Evolutionary conservation across 192 early-diverging fungal species (phyloP).

Genomic region (Coemansia sp.): DNA sequence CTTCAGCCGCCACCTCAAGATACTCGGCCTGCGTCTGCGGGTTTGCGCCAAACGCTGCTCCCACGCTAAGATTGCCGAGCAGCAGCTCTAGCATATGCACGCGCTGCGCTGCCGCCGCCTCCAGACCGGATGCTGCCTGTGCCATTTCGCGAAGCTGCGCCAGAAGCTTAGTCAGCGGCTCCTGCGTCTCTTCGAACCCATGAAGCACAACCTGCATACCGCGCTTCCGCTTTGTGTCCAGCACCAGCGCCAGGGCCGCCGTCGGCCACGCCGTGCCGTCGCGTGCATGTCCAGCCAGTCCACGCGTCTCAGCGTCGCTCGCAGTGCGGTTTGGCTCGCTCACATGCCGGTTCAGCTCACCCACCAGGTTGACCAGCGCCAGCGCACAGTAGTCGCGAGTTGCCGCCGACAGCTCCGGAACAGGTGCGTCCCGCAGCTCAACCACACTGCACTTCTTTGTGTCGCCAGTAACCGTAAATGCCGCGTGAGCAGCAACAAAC

Average conservation of each 20-base stretch:
- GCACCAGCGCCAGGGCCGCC: conserved; percentile 7
- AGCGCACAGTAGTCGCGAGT: conserved; percentile 61
- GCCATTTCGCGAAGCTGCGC: conserved; percentile 19
- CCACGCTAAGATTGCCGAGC: conserved; percentile 31
- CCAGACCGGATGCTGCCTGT: not conserved
- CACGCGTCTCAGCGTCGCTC: not conserved
- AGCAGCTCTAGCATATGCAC: conserved; percentile 36
- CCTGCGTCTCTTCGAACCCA: conserved; percentile 10
- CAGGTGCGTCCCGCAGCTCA: conserved; percentile 39
- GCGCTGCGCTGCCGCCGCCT: conserved; percentile 18
- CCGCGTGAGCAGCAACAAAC: conserved; percentile 70
- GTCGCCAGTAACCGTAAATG: conserved; percentile 59
- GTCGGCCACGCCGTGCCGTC: conserved; percentile 2
- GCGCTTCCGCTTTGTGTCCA: conserved; percentile 14
- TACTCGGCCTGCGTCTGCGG: conserved; percentile 61
- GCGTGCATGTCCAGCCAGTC: conserved; percentile 1
- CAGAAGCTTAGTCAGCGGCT: conserved; percentile 10
- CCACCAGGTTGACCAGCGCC: conserved; percentile 65
- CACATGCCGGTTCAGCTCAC: conserved; percentile 54
- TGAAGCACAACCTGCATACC: conserved; percentile 10
- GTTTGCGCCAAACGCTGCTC: conserved; percentile 56
- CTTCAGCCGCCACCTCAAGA: conserved; percentile 60
- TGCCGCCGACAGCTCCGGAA: conserved; percentile 57
- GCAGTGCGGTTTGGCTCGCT: not conserved
- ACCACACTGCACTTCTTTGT: conserved; percentile 44